Conservation (phyloP, 1,284 basidiomycete genomes). For the Phaffia rhodozyma region DNA sequence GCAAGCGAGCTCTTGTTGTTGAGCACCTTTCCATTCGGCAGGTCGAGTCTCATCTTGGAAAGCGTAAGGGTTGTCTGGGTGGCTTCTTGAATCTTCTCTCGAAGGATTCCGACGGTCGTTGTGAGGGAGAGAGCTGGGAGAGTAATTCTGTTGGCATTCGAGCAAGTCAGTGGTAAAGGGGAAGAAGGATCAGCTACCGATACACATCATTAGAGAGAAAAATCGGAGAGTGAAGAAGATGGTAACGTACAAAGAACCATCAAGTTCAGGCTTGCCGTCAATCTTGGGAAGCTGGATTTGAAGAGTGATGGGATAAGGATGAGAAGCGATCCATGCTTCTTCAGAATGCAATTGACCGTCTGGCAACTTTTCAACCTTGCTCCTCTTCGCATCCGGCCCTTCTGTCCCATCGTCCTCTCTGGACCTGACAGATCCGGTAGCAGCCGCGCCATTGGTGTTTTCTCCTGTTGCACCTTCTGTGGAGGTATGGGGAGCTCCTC, state of each 20-base stretch:
- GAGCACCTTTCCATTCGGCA: conserved; percentile 55
- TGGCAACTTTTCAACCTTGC: conserved; percentile 65
- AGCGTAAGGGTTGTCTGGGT: conserved; percentile 64
- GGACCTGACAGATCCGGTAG: conserved; percentile 33
- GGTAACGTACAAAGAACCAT: conserved; percentile 41
- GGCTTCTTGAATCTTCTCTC: conserved; percentile 67
- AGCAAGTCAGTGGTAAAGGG: not conserved
- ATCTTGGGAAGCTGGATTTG: conserved; percentile 66
- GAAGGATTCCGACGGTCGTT: conserved; percentile 66
- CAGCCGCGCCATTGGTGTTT: not conserved
- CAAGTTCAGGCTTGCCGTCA: conserved; percentile 67
- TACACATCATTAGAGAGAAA: not conserved
- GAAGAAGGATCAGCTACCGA: not conserved
- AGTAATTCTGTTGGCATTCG: conserved; percentile 43
- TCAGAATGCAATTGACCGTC: conserved; percentile 42
- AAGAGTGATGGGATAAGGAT: conserved; percentile 76
- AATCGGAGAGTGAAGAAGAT: not conserved
- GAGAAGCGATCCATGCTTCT: conserved; percentile 70
- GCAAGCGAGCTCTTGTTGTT: conserved; percentile 74
- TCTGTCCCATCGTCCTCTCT: conserved; percentile 39
- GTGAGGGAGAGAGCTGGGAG: conserved; percentile 70
- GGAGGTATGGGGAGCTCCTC: conserved; percentile 15
- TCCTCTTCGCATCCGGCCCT: conserved; percentile 64
- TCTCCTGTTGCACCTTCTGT: too few species aligned
- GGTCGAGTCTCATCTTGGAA: conserved; percentile 63